These are phyloP conservation scores for Zea luxurians DNA, from an alignment of 176 grass and related monocot genomes.

Conservation along the genomic window DNA sequence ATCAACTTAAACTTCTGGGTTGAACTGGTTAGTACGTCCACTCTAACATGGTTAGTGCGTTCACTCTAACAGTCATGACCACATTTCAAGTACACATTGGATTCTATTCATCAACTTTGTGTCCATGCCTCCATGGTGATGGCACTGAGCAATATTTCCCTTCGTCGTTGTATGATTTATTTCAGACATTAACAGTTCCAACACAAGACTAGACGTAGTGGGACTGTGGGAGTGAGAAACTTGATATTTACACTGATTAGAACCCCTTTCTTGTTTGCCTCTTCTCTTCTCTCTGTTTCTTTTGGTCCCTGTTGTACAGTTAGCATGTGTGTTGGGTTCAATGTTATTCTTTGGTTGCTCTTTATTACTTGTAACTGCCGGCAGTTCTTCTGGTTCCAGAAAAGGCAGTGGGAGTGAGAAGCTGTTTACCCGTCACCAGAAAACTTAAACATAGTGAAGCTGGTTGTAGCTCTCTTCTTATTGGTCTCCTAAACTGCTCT, in stretches of 20 bases:
- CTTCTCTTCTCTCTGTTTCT: not conserved
- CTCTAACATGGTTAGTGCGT: too few species aligned
- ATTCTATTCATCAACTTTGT: not conserved
- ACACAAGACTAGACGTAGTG: slow-evolving; percentile 17
- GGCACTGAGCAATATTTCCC: not conserved
- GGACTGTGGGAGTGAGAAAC: not conserved
- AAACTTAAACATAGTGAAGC: not conserved
- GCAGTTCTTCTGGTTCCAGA: not conserved
- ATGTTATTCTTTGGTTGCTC: not conserved
- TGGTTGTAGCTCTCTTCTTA: not conserved
- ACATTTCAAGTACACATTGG: not conserved
- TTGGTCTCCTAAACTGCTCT: not conserved
- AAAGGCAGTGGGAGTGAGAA: slow-evolving; percentile 6
- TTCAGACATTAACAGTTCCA: not conserved
- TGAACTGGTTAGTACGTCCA: too few species aligned
- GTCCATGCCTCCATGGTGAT: not conserved
- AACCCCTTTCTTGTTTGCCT: not conserved
- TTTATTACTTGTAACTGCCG: not conserved
- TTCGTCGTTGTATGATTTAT: not conserved
- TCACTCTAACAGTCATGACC: too few species aligned
- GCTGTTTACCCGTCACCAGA: not conserved
- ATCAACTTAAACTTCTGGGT: too few species aligned
- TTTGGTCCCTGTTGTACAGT: not conserved
- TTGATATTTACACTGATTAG: not conserved
- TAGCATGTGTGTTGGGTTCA: not conserved